These are phyloP conservation scores for Firmiana major DNA, from an alignment of 345 rosid species.

Conservation along the genomic window DNA sequence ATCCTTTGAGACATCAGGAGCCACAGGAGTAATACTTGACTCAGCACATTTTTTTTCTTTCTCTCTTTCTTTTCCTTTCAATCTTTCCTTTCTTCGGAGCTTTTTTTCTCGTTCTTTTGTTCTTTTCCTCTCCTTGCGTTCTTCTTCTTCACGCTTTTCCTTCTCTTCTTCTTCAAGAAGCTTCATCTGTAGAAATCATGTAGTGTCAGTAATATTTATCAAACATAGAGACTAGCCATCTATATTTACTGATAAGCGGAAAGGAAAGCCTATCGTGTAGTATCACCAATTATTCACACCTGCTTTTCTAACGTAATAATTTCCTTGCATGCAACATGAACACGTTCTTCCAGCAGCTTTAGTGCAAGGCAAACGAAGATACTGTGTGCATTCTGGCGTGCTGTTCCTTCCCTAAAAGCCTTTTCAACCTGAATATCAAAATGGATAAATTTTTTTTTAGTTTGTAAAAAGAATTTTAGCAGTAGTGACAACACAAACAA, in stretches of 20 bases:
- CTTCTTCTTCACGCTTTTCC: constrained; percentile 95
- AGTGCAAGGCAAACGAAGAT: constrained; percentile 87
- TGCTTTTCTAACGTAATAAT: constrained; percentile 90
- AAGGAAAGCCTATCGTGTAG: constrained; percentile 10
- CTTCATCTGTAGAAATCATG: constrained; percentile 49
- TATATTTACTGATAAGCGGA: background rate
- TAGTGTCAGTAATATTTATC: constrained; percentile 13
- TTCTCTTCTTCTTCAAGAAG: constrained; percentile 97
- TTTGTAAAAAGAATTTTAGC: background rate
- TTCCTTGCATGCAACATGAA: constrained; percentile 98
- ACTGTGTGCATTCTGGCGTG: constrained; percentile 97
- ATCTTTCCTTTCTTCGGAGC: constrained; percentile 86
- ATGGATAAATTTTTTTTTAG: background rate
- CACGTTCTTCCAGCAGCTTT: constrained; percentile 83
- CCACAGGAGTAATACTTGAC: constrained; percentile 23
- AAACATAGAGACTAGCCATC: background rate
- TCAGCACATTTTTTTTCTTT: constrained; percentile 46
- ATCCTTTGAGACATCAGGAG: constrained; percentile 31
- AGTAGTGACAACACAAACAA: background rate
- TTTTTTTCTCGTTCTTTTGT: constrained; percentile 89
- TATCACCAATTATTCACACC: constrained; percentile 40
- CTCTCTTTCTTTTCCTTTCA: constrained; percentile 85
- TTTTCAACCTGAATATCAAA: constrained; percentile 72
- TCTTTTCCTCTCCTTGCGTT: constrained; percentile 83
- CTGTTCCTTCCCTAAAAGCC: constrained; percentile 97